Evolutionary conservation across 306 rosid genomes (phyloP).

Genomic region (Fagus crenata): DNA sequence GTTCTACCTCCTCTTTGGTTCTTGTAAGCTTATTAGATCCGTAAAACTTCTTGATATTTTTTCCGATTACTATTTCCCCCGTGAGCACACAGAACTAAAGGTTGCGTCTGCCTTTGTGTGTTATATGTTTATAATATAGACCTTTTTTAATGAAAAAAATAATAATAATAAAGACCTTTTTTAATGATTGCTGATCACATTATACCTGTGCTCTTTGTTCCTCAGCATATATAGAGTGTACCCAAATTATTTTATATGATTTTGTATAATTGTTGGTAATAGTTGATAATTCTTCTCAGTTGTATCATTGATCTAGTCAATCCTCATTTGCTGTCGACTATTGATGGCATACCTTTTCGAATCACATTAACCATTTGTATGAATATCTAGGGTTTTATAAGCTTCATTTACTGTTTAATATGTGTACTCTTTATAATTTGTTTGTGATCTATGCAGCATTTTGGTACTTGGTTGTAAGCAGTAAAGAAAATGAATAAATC

Average conservation of each 20-base stretch:
- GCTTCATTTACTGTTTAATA: neutral
- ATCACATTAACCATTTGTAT: neutral
- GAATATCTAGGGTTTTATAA: neutral
- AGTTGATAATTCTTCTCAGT: neutral
- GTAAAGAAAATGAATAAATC: neutral
- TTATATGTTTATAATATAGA: neutral
- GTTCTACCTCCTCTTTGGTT: conserved; percentile 37
- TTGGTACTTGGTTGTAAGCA: neutral
- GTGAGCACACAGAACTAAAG: neutral
- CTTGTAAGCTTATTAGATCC: neutral
- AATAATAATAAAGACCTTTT: no score
- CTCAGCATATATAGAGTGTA: neutral
- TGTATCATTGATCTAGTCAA: neutral
- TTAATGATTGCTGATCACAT: neutral
- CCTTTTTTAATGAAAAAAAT: neutral
- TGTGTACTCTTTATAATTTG: neutral
- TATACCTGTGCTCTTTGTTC: neutral
- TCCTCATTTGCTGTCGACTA: neutral
- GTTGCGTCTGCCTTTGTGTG: neutral
- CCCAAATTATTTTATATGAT: neutral
- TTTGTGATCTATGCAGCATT: neutral
- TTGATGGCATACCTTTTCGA: neutral
- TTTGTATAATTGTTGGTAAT: neutral
- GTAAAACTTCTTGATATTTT: neutral
- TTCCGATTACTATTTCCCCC: neutral